Evolutionary conservation across 2,329 filamentous ascomycete species (phyloP).

Genomic region (Diaporthe australafricana): DNA sequence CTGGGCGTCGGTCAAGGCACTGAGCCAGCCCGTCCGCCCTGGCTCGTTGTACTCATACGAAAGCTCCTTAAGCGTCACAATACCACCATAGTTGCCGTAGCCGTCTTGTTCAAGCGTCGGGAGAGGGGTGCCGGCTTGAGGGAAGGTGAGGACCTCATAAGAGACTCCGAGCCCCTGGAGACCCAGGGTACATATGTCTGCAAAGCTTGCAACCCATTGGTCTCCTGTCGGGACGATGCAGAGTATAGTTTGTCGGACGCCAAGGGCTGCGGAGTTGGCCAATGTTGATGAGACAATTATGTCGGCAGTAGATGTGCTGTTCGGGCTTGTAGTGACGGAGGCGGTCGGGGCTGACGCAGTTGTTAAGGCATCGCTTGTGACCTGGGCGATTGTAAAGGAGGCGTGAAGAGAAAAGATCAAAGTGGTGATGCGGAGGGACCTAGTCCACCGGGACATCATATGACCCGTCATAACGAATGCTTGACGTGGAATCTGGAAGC

Average conservation of each 20-base stretch:
- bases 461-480: not conserved
- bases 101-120: slow-evolving; percentile 1
- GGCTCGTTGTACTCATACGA: slow-evolving; percentile 14
- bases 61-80: slow-evolving; percentile 8
- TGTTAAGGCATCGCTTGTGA: not conserved
- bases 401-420: not conserved
- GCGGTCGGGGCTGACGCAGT: not conserved
- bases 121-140: not conserved
- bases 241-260: slow-evolving; percentile 1
- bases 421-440: not conserved
- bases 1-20: slow-evolving; percentile 9
- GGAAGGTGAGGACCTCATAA: slow-evolving; percentile 2
- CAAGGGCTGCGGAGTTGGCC: not conserved
- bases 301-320: not conserved
- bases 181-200: not conserved
- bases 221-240: slow-evolving; percentile 2
- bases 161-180: not conserved
- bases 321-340: not conserved
- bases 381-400: not conserved
- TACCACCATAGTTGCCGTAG: slow-evolving; percentile 1
- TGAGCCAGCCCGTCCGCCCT: not conserved
- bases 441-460: not conserved
- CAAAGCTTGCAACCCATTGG: slow-evolving; percentile 17
- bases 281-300: not conserved
- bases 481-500: not conserved